Percentiles rank a stretch among this genome's conserved stretches.
These are phyloP conservation scores for sweet orange (Citrus sinensis) DNA, from an alignment of 345 rosid species.

Conservation along the genomic window DNA sequence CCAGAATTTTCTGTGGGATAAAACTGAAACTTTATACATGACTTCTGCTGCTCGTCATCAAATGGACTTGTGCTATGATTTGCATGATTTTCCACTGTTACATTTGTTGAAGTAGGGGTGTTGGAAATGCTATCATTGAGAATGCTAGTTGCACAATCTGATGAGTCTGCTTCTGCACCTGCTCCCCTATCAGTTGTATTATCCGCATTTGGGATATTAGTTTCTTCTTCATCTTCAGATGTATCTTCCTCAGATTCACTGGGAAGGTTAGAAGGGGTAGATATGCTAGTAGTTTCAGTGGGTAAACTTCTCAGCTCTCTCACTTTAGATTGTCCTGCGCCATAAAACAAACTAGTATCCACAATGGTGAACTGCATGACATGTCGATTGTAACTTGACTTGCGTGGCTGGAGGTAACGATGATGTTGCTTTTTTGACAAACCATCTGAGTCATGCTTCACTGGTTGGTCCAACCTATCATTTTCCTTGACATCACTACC, in stretches of 20 bases:
- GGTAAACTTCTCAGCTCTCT: conserved; percentile 58
- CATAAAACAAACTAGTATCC: conserved; percentile 49
- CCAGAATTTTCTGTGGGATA: conserved; percentile 25
- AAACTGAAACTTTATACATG: conserved; percentile 16
- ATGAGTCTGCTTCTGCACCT: conserved; percentile 36
- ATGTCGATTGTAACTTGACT: conserved; percentile 28
- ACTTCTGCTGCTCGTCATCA: conserved; percentile 22
- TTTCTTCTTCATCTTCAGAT: conserved; percentile 41
- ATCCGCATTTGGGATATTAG: conserved; percentile 26
- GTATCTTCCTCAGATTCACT: conserved; percentile 36
- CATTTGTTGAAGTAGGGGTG: conserved; percentile 13
- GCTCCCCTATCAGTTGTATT: conserved; percentile 17
- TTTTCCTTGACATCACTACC: conserved; percentile 30
- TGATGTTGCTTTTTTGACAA: conserved; percentile 20
- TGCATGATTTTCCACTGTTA: conserved; percentile 22
- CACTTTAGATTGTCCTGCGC: conserved; percentile 29
- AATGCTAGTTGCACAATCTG: conserved; percentile 28
- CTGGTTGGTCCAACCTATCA: conserved; percentile 26
- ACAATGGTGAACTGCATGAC: conserved; percentile 48
- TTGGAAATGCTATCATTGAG: conserved; percentile 23
- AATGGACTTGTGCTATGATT: conserved; percentile 10
- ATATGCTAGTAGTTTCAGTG: conserved; percentile 23
- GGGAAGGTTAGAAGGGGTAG: conserved; percentile 30
- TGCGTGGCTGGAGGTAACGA: conserved; percentile 62
- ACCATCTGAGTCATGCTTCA: conserved; percentile 17